Evolutionary conservation across 345 rosid genomes (phyloP).

Genomic region (Carallia pectinifolia): DNA sequence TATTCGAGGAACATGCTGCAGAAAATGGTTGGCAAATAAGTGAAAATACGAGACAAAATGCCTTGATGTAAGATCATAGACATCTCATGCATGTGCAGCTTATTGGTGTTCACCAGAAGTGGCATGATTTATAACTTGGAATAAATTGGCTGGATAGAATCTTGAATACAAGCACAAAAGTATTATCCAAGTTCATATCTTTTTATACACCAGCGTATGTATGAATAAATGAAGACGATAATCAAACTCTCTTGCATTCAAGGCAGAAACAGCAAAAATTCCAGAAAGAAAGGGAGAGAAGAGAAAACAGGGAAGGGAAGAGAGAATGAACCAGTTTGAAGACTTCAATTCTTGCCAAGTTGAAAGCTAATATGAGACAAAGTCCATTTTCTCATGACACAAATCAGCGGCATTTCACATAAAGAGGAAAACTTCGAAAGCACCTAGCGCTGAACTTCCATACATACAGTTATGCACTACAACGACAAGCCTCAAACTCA

Average conservation of each 20-base stretch:
- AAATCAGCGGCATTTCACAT: neutral
- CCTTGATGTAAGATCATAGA: neutral
- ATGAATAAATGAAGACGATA: neutral
- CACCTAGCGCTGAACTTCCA: neutral
- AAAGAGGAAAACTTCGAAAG: neutral
- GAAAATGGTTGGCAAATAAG: slow-evolving; percentile 5
- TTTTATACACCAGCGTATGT: neutral
- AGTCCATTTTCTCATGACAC: too few species aligned
- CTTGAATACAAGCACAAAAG: neutral
- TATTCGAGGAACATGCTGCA: slow-evolving; percentile 86
- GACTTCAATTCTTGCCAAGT: neutral
- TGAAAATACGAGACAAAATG: neutral
- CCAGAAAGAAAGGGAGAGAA: too few species aligned
- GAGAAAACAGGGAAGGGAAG: too few species aligned
- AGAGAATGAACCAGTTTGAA: too few species aligned
- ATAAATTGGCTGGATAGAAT: neutral
- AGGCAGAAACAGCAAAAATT: too few species aligned
- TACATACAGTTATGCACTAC: too few species aligned
- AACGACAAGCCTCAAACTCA: too few species aligned
- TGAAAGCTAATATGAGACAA: neutral
- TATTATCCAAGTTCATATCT: neutral
- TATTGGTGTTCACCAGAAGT: neutral
- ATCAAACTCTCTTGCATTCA: neutral
- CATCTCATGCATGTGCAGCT: neutral
- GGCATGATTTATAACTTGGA: neutral